A percentile compares a stretch with the other conserved stretches of the same genome.
These are phyloP conservation scores for Blastocystis sp. DNA, from an alignment of 352 stramenopile species.

Conservation along the genomic window DNA sequence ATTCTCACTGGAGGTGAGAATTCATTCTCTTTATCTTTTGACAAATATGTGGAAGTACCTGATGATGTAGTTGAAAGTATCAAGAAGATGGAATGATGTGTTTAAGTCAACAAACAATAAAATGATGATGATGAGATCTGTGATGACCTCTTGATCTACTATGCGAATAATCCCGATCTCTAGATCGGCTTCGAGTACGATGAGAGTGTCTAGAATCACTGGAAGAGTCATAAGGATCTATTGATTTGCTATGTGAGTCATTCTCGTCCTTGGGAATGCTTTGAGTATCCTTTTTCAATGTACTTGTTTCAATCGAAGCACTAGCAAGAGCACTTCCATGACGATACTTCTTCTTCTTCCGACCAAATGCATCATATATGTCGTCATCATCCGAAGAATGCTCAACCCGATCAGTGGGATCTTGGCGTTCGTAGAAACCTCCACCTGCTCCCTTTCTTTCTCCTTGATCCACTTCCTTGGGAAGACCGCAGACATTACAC, in stretches of 20 bases:
- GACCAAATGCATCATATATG: conserved; percentile 31
- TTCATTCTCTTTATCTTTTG: conserved; percentile 99
- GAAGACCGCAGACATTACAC: neutral
- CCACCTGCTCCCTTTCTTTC: neutral
- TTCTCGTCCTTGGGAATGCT: neutral
- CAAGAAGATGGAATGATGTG: neutral
- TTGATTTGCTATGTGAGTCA: neutral
- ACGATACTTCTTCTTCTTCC: conserved; percentile 22
- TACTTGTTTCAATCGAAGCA: no score
- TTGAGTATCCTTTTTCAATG: no score
- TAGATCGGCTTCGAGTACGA: neutral
- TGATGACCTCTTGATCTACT: neutral
- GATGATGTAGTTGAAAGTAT: conserved; percentile 7
- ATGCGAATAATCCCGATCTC: neutral
- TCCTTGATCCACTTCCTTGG: neutral
- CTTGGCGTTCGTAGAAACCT: neutral
- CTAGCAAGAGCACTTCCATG: neutral
- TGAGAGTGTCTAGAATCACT: neutral
- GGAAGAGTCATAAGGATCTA: neutral
- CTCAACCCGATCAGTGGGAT: neutral
- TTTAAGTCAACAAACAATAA: neutral
- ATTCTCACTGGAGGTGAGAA: conserved; percentile 89
- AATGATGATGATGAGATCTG: neutral
- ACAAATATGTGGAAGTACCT: conserved; percentile 64
- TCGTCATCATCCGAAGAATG: conserved; percentile 13